Percentiles rank a stretch among this genome's conserved stretches.
These are phyloP conservation scores for Cubamyces lactineus DNA, from an alignment of 768 basidiomycete species.

Conservation along the genomic window DNA sequence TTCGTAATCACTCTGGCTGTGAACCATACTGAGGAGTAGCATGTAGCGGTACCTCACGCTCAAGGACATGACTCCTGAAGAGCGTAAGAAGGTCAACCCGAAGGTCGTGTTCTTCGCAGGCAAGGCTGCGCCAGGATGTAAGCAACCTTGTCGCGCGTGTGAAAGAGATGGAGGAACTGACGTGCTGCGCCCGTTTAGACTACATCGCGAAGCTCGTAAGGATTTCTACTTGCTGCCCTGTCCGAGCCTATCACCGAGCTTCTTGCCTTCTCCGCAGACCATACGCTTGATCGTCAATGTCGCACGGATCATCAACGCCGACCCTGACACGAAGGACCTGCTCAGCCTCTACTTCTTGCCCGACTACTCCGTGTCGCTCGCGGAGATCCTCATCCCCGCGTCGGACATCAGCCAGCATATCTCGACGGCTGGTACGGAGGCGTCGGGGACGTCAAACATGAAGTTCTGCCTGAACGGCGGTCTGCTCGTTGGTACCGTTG, in stretches of 20 bases:
- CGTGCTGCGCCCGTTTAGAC: conserved; percentile 46
- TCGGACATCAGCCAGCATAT: conserved; percentile 96
- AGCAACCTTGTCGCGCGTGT: conserved; percentile 32
- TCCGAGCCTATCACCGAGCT: neutral
- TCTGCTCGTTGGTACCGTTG: conserved; percentile 84
- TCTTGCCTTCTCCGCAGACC: conserved; percentile 49
- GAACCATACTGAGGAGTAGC: neutral
- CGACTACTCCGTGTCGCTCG: conserved; percentile 87
- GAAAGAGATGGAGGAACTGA: conserved; percentile 16
- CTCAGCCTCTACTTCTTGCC: conserved; percentile 94
- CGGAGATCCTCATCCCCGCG: conserved; percentile 87
- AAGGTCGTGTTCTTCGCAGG: conserved; percentile 97
- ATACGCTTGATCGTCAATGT: conserved; percentile 95
- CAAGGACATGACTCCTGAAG: conserved; percentile 76
- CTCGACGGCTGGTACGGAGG: conserved; percentile 95
- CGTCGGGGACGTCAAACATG: conserved; percentile 82
- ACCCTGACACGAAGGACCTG: conserved; percentile 86
- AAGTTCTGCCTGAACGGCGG: conserved; percentile 93
- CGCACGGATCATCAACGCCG: conserved; percentile 75
- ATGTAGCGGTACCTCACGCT: conserved; percentile 75
- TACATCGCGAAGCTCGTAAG: conserved; percentile 88
- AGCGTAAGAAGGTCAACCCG: conserved; percentile 83
- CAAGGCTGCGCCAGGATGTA: conserved; percentile 93
- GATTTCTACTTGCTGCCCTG: neutral
- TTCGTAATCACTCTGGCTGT: neutral